Evolutionary conservation across 345 rosid genomes (phyloP).

Genomic region (Anacardium occidentale): DNA sequence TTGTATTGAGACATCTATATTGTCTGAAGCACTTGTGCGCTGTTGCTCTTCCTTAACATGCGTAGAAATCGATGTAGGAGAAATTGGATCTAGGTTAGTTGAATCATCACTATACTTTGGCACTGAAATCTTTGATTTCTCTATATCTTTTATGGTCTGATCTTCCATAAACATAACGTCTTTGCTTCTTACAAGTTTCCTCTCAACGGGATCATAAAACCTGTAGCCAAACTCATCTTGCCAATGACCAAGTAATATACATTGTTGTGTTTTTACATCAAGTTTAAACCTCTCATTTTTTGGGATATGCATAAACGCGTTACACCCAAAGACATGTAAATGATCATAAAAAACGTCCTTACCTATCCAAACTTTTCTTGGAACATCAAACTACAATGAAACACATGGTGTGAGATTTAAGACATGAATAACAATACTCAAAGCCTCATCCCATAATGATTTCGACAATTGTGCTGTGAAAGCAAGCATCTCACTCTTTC

Average conservation of each 20-base stretch:
- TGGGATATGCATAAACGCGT: neutral
- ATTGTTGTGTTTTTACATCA: neutral
- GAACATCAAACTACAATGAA: neutral
- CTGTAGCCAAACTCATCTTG: too few relatives aligned
- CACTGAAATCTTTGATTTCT: too few relatives aligned
- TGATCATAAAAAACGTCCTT: neutral
- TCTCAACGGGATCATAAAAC: too few relatives aligned
- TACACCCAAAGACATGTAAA: neutral
- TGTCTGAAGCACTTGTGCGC: too few relatives aligned
- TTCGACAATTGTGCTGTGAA: neutral
- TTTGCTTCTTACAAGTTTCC: too few relatives aligned
- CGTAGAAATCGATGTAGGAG: too few relatives aligned
- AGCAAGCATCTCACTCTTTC: constrained; percentile 4
- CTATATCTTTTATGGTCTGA: too few relatives aligned
- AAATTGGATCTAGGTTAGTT: too few relatives aligned
- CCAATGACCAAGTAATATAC: neutral
- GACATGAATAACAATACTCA: neutral
- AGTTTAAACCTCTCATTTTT: neutral
- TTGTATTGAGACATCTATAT: too few relatives aligned
- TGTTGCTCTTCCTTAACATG: too few relatives aligned
- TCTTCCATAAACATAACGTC: too few relatives aligned
- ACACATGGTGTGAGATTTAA: neutral
- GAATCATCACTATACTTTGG: too few relatives aligned
- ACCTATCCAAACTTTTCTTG: neutral
- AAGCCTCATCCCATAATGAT: constrained; percentile 1